These are phyloP conservation scores for Quercus aquifolioides DNA, from an alignment of 306 rosid genomes.

Conservation along the genomic window DNA sequence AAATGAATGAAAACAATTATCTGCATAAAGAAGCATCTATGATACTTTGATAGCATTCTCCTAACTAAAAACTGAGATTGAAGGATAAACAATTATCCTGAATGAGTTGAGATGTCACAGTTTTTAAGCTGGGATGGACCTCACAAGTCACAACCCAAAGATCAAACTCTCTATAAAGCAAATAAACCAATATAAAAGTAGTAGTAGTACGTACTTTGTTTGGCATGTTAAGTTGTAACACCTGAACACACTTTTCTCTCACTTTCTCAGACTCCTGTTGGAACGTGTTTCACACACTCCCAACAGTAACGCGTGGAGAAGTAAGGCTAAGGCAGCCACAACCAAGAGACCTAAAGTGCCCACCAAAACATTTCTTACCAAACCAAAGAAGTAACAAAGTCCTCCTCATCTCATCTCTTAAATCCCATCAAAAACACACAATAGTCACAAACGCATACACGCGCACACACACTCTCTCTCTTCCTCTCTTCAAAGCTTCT, in stretches of 20 bases:
- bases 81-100: neutral
- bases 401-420: conserved; percentile 3
- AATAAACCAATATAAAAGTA: neutral
- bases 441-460: neutral
- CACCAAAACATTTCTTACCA: conserved; percentile 46
- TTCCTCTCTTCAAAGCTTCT: neutral
- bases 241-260: neutral
- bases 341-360: conserved; percentile 15
- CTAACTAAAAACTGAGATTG: neutral
- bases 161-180: neutral
- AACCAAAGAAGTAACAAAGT: conserved; percentile 35
- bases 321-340: neutral
- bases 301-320: conserved; percentile 31
- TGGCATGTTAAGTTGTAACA: neutral
- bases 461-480: neutral
- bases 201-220: neutral
- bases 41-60: neutral
- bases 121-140: neutral
- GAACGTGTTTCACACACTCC: neutral
- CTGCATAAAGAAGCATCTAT: too few relatives aligned
- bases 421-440: neutral
- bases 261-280: neutral
- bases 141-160: neutral
- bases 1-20: too few relatives aligned
- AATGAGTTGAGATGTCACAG: neutral